Evolutionary conservation across 2,329 filamentous ascomycete genomes (phyloP).

Genomic region (Hypoxylon sp.): DNA sequence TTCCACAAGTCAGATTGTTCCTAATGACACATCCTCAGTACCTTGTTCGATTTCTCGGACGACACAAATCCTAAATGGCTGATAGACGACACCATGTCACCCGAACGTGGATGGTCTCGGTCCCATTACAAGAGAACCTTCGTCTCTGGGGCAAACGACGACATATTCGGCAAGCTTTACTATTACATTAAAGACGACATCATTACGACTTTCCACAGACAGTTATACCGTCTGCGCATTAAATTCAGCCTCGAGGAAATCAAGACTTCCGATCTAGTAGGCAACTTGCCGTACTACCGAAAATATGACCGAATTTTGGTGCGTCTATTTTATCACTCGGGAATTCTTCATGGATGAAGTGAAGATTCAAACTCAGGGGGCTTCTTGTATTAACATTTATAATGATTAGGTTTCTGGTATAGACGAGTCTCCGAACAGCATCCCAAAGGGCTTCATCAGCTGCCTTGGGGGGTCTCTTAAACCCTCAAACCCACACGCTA

Average conservation of each 20-base stretch:
- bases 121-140: background rate
- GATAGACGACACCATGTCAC: constrained; percentile 7
- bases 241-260: background rate
- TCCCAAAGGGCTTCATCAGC: background rate
- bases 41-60: background rate
- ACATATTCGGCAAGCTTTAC: constrained; percentile 6
- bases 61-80: background rate
- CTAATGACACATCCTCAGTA: constrained; percentile 1
- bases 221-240: background rate
- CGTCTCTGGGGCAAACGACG: background rate
- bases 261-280: background rate
- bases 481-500: background rate
- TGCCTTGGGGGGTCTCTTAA: background rate
- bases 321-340: background rate
- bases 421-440: background rate
- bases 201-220: background rate
- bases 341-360: background rate
- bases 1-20: background rate
- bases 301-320: constrained; percentile 1
- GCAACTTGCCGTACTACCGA: background rate
- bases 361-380: background rate
- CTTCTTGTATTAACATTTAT: background rate
- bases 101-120: constrained; percentile 18
- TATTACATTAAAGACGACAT: constrained; percentile 1
- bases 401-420: constrained; percentile 1